Percentiles rank a stretch among this genome's conserved stretches.
Conservation (phyloP, 495 filamentous ascomycete genomes). For the Podospora appendiculata region DNA sequence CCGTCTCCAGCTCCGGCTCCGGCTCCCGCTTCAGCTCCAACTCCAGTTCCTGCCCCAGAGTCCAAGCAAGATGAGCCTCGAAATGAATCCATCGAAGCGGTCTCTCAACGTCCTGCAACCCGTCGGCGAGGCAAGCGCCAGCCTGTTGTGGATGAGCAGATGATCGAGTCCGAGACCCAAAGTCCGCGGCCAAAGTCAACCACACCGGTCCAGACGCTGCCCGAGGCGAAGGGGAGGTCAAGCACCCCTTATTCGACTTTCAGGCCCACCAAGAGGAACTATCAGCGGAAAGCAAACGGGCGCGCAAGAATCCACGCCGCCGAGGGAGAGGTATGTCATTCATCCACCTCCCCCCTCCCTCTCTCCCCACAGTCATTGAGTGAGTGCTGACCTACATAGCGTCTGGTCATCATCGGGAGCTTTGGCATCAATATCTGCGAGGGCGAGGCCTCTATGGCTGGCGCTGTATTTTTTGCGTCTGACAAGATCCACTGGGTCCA, state of each 20-base stretch:
- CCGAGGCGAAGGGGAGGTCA: conserved; percentile 7
- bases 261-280: conserved; percentile 34
- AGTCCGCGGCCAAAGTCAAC: no score
- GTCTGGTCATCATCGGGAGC: conserved; percentile 60
- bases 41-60: no score
- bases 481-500: conserved; percentile 52
- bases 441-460: conserved; percentile 55
- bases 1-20: neutral
- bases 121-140: no score
- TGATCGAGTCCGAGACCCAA: no score
- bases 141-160: no score
- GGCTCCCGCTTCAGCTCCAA: no score
- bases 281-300: conserved; percentile 28
- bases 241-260: conserved; percentile 33
- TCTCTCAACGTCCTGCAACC: no score
- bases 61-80: no score
- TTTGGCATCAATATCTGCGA: conserved; percentile 61
- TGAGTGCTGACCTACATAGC: conserved; percentile 32
- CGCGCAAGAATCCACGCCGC: conserved; percentile 24
- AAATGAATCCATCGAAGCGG: no score
- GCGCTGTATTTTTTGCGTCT: conserved; percentile 52
- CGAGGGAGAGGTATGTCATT: conserved; percentile 38
- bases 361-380: no score
- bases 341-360: no score
- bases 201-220: neutral